These are phyloP conservation scores for Suillus variegatus DNA, from an alignment of 768 basidiomycete genomes.

Conservation along the genomic window DNA sequence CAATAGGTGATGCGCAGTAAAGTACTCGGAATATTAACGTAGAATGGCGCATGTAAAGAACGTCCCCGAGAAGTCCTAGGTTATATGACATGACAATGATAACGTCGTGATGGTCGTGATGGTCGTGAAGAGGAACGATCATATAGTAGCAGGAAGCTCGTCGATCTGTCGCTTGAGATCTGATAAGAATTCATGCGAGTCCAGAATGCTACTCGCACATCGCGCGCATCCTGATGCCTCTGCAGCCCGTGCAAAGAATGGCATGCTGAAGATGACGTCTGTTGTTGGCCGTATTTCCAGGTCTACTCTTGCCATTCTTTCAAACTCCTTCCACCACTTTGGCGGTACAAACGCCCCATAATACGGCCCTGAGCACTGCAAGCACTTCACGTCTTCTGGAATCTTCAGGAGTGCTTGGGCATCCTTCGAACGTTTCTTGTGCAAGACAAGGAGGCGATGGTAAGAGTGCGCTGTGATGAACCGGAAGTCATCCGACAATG, in stretches of 20 bases:
- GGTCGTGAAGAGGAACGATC: constrained; percentile 10
- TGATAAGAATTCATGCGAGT: constrained; percentile 57
- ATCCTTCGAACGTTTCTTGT: constrained; percentile 51
- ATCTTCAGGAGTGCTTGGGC: constrained; percentile 49
- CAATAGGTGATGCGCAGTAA: not conserved
- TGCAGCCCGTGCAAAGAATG: constrained; percentile 56
- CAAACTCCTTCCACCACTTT: constrained; percentile 71
- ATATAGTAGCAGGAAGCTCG: constrained; percentile 46
- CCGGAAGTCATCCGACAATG: constrained; percentile 61
- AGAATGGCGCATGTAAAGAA: not conserved
- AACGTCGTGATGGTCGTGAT: constrained; percentile 1
- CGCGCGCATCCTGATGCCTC: constrained; percentile 54
- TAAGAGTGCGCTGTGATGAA: constrained; percentile 71
- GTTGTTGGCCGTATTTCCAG: constrained; percentile 56
- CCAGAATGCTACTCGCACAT: constrained; percentile 68
- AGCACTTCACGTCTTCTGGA: constrained; percentile 58
- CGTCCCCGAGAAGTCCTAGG: not conserved
- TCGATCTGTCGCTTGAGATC: constrained; percentile 61
- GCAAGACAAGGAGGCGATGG: constrained; percentile 62
- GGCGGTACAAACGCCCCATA: constrained; percentile 51
- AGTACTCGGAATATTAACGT: not conserved
- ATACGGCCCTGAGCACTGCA: constrained; percentile 61
- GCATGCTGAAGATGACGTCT: constrained; percentile 58
- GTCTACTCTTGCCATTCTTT: constrained; percentile 57
- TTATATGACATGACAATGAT: not conserved